Base-by-base conservation (phyloP, 768 basidiomycete genomes). In the Pholiota molesta region DNA sequence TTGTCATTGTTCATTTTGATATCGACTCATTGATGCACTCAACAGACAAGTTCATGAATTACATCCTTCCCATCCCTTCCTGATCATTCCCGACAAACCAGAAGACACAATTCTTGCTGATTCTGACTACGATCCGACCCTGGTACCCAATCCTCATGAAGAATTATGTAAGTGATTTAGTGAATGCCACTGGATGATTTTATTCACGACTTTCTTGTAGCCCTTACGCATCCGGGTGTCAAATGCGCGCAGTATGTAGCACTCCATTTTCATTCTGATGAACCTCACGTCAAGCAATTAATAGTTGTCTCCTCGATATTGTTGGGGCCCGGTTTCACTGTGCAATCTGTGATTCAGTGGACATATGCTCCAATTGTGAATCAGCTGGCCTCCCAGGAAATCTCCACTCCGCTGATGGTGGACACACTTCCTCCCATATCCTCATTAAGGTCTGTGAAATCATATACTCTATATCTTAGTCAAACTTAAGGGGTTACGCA, bases 301-400 rank as follows among this genome's bases (percentile, higher is more conserved):
- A 19, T 67, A 95, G 95, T 67, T 98, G 95, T 71, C 77, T 91
- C 61, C 87, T 89, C 65, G 94, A 95, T 65, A 96, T 98, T 64
- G 84, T 96, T 26, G 96, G 96, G 17, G 93, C 95, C 16, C 85
- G 93, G 4, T 97, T 95, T 75, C 96, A 95, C 68, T 98, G 96
- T 68, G 92, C 92, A 10, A 87, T 93, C 21, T 98, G 96, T 71
- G 86, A 90, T 42, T 85, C 87, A 8, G 83, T 94, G 42, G 92
- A 95, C 68, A 94, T 95, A 35, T 95, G 94, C 66, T 84, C 89
- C 17, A 92, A 93, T 65, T 95, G 93, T 71, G 93, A 95, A 72
- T 89, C 90, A 11, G 92, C 89, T 28, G 93, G 93, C 29, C 79
- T 95, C 35, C 92, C 93, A 2, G 92, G 92, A 6, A 93, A 92